Base-by-base conservation (phyloP, 495 filamentous ascomycete species). In the Daldinia childiae region DNA sequence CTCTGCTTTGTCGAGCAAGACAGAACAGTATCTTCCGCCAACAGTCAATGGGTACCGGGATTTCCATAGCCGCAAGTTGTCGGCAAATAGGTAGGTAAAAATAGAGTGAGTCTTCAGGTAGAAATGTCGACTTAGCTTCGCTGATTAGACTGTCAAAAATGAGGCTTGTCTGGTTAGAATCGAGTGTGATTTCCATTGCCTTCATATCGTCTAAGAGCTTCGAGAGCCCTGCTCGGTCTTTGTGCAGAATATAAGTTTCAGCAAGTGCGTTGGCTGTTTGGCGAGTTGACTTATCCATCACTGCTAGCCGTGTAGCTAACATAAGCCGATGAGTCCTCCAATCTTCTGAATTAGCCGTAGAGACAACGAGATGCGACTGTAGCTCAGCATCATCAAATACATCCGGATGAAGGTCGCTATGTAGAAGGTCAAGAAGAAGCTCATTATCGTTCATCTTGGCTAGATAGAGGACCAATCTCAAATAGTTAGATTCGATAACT, bases 381-480 rank as follows among this genome's bases (percentile, higher is more conserved):
- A 89, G 70, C 1, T 80, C 43, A 0, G 54, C 52, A 76, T 97
- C 89, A 60, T 93, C 91, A 26, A 92, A 87, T 4, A 86, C 82
- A 65, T 93, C 91, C 0, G 91, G 91, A 77, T 95, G 92, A 50
- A 93, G 88, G 72, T 95, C 92, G 57, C 87, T 90, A 24, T 83
- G 71, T 1, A 95, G 73, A 2, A 96, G 73, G 62, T 86, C 82
- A 12, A 84, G 77, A 11, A 94, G 81, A 55, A 90, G 77, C 4
- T 87, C 83, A 1, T 81, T 79, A 14, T 90, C 85, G 6, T 85
- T 82, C 60, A 87, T 80, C 6, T 65, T 68, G 9, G 88, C 88
- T 24, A 93, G 81, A 67, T 86, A 84, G 51, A 85, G 80, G 14
- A 94, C 69, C 11, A 91, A 72, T 29, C 83, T 80, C 1, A 84